A percentile compares a stretch with the other conserved stretches of the same genome.
Evolutionary conservation across 202 grass and related monocot genomes (phyloP).

Genomic region (Elaeis oleifera): DNA sequence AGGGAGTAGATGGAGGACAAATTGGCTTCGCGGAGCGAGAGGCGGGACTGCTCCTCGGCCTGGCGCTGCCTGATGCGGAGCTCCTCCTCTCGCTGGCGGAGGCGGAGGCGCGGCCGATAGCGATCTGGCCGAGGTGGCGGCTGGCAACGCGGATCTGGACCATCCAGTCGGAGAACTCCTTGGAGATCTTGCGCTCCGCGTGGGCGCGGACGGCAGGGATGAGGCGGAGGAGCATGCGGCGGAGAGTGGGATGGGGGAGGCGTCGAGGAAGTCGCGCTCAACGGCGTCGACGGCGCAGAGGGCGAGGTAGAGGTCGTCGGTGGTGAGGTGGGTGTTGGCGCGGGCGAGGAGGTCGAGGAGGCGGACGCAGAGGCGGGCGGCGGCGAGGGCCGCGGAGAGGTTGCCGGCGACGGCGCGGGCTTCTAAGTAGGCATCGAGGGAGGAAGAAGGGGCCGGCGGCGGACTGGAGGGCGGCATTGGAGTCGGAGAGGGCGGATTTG

Average conservation of each 20-base stretch:
- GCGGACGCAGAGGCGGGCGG: slow-evolving; percentile 55
- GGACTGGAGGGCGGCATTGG: slow-evolving; percentile 60
- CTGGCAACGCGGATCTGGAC: slow-evolving; percentile 84
- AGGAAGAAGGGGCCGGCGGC: slow-evolving; percentile 59
- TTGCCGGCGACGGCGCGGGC: slow-evolving; percentile 63
- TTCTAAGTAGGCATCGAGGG: slow-evolving; percentile 75
- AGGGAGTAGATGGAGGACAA: not conserved
- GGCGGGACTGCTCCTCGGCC: slow-evolving; percentile 40
- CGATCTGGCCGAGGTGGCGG: slow-evolving; percentile 85
- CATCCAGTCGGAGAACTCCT: slow-evolving; percentile 96
- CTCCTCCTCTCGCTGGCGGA: slow-evolving; percentile 90
- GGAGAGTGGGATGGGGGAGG: slow-evolving; percentile 56
- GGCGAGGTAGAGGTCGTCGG: slow-evolving; percentile 64
- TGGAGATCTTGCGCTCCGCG: slow-evolving; percentile 80
- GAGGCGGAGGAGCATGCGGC: slow-evolving; percentile 58
- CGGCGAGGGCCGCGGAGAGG: slow-evolving; percentile 51
- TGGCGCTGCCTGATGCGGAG: slow-evolving; percentile 63
- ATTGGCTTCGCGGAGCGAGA: slow-evolving; percentile 18
- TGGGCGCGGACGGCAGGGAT: slow-evolving; percentile 69
- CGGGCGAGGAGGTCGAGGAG: slow-evolving; percentile 60
- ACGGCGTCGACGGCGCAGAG: slow-evolving; percentile 79
- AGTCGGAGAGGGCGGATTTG: slow-evolving; percentile 68
- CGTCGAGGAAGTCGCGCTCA: slow-evolving; percentile 50
- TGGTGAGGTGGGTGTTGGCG: slow-evolving; percentile 64
- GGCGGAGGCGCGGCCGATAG: slow-evolving; percentile 77